Conservation (phyloP, 2,329 filamentous ascomycete species). For the Trichophyton mentagrophytes region DNA sequence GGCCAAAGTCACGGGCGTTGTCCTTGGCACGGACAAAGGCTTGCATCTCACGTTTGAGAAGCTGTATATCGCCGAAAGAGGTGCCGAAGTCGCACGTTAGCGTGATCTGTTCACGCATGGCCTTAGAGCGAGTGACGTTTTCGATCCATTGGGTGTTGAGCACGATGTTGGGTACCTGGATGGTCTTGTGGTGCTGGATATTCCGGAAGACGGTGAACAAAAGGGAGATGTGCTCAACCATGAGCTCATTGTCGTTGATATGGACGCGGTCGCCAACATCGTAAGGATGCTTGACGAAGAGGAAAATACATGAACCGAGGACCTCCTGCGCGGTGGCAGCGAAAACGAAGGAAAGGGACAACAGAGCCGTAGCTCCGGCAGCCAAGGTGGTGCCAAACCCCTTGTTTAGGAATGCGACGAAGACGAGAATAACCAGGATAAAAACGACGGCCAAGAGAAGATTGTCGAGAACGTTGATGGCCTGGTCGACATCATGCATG, state of each 20-base stretch:
- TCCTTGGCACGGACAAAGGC: constrained; percentile 70
- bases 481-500: constrained; percentile 96
- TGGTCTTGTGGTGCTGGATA: constrained; percentile 66
- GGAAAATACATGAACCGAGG: constrained; percentile 94
- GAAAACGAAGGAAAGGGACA: constrained; percentile 96
- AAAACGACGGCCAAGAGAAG: constrained; percentile 71
- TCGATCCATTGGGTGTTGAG: constrained; percentile 92
- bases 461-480: constrained; percentile 78
- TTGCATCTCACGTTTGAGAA: constrained; percentile 72
- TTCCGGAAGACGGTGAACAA: constrained; percentile 86
- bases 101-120: constrained; percentile 76
- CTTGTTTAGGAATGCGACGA: constrained; percentile 79
- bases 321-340: constrained; percentile 85
- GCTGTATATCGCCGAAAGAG: constrained; percentile 74
- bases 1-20: constrained; percentile 82
- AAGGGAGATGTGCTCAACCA: constrained; percentile 88
- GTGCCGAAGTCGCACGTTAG: constrained; percentile 78
- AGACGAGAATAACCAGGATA: constrained; percentile 70
- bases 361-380: constrained; percentile 78
- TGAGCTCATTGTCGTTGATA: constrained; percentile 53
- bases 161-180: constrained; percentile 77
- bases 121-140: constrained; percentile 79
- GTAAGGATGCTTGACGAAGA: constrained; percentile 92
- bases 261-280: constrained; percentile 93
- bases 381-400: constrained; percentile 75